Conservation (phyloP, 2,329 filamentous ascomycete species). For the Tolypocladium ovalisporum region DNA sequence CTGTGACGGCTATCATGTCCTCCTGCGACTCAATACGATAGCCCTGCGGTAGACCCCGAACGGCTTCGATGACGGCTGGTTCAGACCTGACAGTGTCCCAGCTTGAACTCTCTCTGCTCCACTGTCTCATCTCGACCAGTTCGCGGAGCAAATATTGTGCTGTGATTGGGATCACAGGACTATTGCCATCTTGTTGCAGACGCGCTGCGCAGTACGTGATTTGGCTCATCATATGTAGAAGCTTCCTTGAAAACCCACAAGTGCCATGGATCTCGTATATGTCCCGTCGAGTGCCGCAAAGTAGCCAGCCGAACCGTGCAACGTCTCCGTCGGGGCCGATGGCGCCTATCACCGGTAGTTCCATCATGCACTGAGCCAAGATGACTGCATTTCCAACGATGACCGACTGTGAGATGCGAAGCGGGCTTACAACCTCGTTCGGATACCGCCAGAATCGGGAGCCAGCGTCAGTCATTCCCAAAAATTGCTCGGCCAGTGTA, state of each 20-base stretch:
- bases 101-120: slow-evolving; percentile 18
- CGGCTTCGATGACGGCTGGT: slow-evolving; percentile 15
- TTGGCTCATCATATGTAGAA: slow-evolving; percentile 25
- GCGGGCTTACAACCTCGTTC: slow-evolving; percentile 20
- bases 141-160: slow-evolving; percentile 16
- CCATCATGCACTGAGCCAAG: slow-evolving; percentile 27
- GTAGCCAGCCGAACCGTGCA: slow-evolving; percentile 25
- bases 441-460: slow-evolving; percentile 22
- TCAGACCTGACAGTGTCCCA: slow-evolving; percentile 9
- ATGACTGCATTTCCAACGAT: slow-evolving; percentile 28
- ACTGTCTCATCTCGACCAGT: slow-evolving; percentile 21
- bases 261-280: slow-evolving; percentile 28
- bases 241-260: slow-evolving; percentile 28
- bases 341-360: slow-evolving; percentile 13
- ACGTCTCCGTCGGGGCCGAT: slow-evolving; percentile 18
- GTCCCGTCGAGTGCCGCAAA: slow-evolving; percentile 23
- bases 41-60: slow-evolving; percentile 11
- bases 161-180: slow-evolving; percentile 18
- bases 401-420: slow-evolving; percentile 26
- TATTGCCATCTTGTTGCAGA: slow-evolving; percentile 21
- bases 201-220: slow-evolving; percentile 25
- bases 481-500: slow-evolving; percentile 20
- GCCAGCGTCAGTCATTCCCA: slow-evolving; percentile 24
- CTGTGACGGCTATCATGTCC: slow-evolving; percentile 28
- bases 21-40: slow-evolving; percentile 15